Base-by-base conservation (phyloP, 805 yeast genomes). In the Pichia nanzhaoensis region DNA sequence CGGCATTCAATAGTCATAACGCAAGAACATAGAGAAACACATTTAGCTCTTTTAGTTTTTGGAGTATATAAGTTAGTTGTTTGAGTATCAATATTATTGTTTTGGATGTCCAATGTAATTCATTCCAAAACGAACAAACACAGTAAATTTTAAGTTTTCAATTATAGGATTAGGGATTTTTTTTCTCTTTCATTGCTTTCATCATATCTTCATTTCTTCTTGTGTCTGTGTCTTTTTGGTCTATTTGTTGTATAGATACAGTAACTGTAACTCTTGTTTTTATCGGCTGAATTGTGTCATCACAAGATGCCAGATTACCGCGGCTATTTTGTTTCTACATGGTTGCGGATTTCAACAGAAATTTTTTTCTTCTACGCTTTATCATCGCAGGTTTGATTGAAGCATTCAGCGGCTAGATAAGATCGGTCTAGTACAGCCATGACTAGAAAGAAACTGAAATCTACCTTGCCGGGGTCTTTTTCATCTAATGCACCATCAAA, bases 71-170 rank as follows among this genome's bases (percentile, higher is more conserved):
- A 19, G 17, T 36, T 16, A 10, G 9, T 36, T 21, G 24, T 36
- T 36, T 36, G 16, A n/a, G 14, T 31, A 10, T 24, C n/a, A n/a
- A n/a, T 24, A 24, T 24, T 12, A 27, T 31, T 24, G 34, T 24
- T 39, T 28, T 39, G 42, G 42, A 39, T 18, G 22, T 17, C 13
- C 42, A 39, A 39, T 39, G 42, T 39, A 42, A 37, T 14, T 28
- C 19, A 17, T 36, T 28, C 39, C 24, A 13, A 31, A 34, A 16
- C 18, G 20, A 8, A 17, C 28, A 24, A 24, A 24, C 28, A 33
- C 9, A 18, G 8, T 12, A 33, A 16, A 33, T 18, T 33, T 2
- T 17, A 16, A 14, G 9, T 14, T 10, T 24, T 7, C 28, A 24
- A 14, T 10, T 30, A 7, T 30, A 13, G 33, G 5, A 7, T 30